Evolutionary conservation across 2,329 filamentous ascomycete species (phyloP), one percentile per base, ranked within the genome.

Genomic region (Colletotrichum destructivum): DNA sequence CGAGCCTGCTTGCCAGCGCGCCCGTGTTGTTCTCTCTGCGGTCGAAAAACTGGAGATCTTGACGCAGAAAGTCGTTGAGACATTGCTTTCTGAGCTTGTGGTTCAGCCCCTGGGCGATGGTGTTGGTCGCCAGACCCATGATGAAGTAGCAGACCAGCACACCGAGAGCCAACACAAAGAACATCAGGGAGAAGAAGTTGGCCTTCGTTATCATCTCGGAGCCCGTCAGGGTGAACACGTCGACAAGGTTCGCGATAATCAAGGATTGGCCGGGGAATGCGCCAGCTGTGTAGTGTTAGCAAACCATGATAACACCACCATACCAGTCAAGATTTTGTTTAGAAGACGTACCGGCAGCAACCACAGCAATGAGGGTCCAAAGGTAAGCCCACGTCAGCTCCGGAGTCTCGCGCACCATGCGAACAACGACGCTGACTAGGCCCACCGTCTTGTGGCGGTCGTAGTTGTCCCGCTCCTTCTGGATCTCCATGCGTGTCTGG

Each of bases 111-210:
- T 79, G 78, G 12, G 80, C 75, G 12, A 82, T 76, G 7, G 75
- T 71, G 66, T 83, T 84, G 16, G 81, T 80, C 2, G 77, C 56
- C 68, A 76, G 82, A 2, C 83, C 83, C 46, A 84, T 74, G 11
- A 75, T 56, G 56, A 82, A 82, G 74, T 89, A 89, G 12, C 82
- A 79, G 1, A 87, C 57, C 1, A 86, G 78, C n/a, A 82, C 80
- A 3, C 81, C 85, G 4, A 81, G 79, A 3, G 87, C 86, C 47
- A 88, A 75, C 1, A 88, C 81, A 55, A 88, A 84, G 72, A 89
- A 89, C 87, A 90, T 89, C 62, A 84, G 79, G 0, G 87, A 84
- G 78, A 82, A 89, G 74, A 89, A 89, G 75, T 90, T 83, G 11
- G 86, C 88, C 1, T 76, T 76, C 2, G 78, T 71, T 7, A 76